Evolutionary conservation across 352 stramenopile genomes (phyloP).

Genomic region (Phytophthora cryptogea): DNA sequence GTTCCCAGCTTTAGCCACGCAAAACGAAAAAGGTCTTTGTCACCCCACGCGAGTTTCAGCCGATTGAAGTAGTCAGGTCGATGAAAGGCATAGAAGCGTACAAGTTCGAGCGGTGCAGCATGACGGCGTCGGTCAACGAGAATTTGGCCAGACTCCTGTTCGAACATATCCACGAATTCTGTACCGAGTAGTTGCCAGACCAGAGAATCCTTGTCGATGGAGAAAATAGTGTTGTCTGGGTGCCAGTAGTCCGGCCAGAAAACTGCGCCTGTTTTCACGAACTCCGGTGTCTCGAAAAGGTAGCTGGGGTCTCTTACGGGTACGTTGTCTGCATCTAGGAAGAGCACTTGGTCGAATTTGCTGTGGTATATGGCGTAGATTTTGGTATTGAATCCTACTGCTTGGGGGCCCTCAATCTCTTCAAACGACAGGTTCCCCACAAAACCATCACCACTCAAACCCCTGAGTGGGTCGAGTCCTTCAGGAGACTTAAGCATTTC

Average conservation of each 20-base stretch:
- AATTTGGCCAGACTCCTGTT: conserved; percentile 74
- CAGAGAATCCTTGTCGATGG: conserved; percentile 51
- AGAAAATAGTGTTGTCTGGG: conserved; percentile 67
- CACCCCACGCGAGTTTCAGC: conserved; percentile 59
- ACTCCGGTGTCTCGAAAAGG: conserved; percentile 57
- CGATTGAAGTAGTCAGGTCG: conserved; percentile 53
- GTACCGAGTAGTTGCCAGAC: conserved; percentile 65
- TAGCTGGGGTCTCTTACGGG: conserved; percentile 60
- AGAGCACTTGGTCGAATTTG: conserved; percentile 62
- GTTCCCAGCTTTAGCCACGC: conserved; percentile 67
- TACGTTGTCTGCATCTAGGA: conserved; percentile 74
- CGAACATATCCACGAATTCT: conserved; percentile 67
- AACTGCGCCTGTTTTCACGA: conserved; percentile 43
- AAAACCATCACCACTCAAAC: conserved; percentile 19
- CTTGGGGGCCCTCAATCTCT: conserved; percentile 23
- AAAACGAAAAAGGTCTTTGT: conserved; percentile 80
- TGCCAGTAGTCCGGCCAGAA: conserved; percentile 84
- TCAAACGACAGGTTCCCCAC: conserved; percentile 43
- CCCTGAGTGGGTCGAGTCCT: conserved; percentile 19
- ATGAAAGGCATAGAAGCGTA: conserved; percentile 62
- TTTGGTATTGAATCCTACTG: conserved; percentile 48
- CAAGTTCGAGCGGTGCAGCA: conserved; percentile 45
- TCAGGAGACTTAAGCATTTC: conserved; percentile 20
- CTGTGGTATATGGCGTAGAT: conserved; percentile 65
- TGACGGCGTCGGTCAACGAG: conserved; percentile 48